Conservation (phyloP, 176 grass and related monocot species). For the Eleusine indica region DNA sequence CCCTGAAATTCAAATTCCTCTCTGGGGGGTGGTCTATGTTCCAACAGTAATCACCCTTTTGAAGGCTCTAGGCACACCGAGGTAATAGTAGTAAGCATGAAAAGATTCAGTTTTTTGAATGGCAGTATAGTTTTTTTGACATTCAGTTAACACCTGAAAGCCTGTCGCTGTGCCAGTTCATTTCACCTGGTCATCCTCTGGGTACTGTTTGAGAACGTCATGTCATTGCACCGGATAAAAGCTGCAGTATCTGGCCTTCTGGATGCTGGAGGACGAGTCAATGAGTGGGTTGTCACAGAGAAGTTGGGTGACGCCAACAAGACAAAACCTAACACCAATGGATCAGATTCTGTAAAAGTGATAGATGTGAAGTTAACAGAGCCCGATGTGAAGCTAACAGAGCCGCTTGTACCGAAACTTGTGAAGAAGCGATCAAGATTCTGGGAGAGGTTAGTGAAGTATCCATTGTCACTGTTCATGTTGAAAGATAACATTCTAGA, state of each 20-base stretch:
- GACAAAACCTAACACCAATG: conserved; percentile 55
- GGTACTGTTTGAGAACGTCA: conserved; percentile 94
- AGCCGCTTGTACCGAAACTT: conserved; percentile 45
- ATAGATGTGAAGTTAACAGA: conserved; percentile 53
- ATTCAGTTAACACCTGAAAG: conserved; percentile 17
- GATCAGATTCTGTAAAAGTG: conserved; percentile 49
- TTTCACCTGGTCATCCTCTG: conserved; percentile 90
- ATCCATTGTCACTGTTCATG: conserved; percentile 2
- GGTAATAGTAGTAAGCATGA: conserved; percentile 51
- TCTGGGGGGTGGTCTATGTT: conserved; percentile 83
- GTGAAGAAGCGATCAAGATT: conserved; percentile 54
- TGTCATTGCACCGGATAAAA: conserved; percentile 80
- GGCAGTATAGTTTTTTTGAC: not conserved
- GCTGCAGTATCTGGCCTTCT: conserved; percentile 69
- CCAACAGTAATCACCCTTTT: conserved; percentile 84
- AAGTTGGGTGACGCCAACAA: conserved; percentile 77
- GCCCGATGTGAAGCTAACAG: conserved; percentile 44
- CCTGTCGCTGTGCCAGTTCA: conserved; percentile 52
- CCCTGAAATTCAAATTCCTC: conserved; percentile 74
- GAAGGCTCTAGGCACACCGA: conserved; percentile 80
- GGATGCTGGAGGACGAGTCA: conserved; percentile 77
- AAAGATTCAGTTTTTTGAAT: not conserved
- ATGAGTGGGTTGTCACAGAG: conserved; percentile 96
- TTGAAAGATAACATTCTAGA: not conserved
- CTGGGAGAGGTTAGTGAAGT: conserved; percentile 57